A percentile compares a stretch with the other conserved stretches of the same genome.
Evolutionary conservation across 1,284 basidiomycete species (phyloP).

Genomic region (Ustilago sp.): DNA sequence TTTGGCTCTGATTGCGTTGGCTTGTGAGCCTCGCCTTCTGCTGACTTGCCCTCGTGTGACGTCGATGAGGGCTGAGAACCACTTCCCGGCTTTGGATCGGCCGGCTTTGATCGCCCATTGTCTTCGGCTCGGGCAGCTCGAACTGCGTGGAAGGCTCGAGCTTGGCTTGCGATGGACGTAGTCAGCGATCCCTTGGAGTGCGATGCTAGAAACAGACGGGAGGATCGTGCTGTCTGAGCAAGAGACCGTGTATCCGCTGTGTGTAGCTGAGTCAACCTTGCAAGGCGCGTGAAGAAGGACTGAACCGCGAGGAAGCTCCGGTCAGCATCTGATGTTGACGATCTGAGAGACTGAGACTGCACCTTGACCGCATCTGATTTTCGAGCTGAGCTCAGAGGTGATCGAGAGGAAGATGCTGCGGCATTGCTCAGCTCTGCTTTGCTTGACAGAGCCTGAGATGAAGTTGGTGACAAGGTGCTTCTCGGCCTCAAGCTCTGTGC

Average conservation of each 20-base stretch:
- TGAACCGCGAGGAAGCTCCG: conserved; percentile 32
- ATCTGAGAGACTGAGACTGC: background rate
- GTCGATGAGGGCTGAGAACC: background rate
- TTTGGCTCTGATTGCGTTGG: background rate
- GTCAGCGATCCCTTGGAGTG: background rate
- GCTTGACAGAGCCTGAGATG: background rate
- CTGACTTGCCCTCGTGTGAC: background rate
- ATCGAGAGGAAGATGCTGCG: background rate
- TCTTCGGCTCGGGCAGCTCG: conserved; percentile 5
- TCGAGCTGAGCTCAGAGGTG: background rate
- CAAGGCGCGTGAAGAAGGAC: conserved; percentile 25
- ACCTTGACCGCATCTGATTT: background rate
- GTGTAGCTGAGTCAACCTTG: background rate
- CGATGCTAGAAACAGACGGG: background rate
- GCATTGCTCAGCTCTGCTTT: background rate
- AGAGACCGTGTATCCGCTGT: background rate
- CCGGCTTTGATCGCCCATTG: background rate
- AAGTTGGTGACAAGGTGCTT: background rate
- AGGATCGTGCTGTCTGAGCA: background rate
- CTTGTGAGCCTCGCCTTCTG: background rate
- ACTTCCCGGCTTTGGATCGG: background rate
- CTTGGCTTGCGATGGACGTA: conserved; percentile 13
- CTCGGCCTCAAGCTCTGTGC: background rate
- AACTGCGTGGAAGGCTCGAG: conserved; percentile 23
- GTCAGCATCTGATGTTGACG: background rate